Percentiles rank a stretch among this genome's conserved stretches.
Evolutionary conservation across 805 yeast species (phyloP).

Genomic region (Barnettozyma sp.): DNA sequence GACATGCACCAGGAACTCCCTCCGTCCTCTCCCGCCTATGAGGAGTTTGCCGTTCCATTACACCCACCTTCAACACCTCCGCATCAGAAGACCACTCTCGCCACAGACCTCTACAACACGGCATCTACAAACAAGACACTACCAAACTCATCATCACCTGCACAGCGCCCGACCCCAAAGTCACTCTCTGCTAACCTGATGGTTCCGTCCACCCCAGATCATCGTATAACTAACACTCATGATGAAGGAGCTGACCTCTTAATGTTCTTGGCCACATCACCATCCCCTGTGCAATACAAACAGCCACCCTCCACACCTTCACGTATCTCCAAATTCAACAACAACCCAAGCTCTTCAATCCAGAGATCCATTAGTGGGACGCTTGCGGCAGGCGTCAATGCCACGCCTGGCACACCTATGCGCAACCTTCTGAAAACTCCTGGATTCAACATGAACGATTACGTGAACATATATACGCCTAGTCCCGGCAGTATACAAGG

Average conservation of each 20-base stretch:
- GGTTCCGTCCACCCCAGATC: conserved; percentile 22
- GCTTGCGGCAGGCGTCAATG: background rate
- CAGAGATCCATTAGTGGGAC: conserved; percentile 11
- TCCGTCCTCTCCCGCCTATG: conserved; percentile 25
- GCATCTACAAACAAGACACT: conserved; percentile 25
- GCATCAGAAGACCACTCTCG: conserved; percentile 20
- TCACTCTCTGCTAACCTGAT: conserved; percentile 9
- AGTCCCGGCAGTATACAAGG: conserved; percentile 38
- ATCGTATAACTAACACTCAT: conserved; percentile 11
- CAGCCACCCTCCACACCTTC: conserved; percentile 23
- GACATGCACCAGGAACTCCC: conserved; percentile 16
- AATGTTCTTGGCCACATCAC: conserved; percentile 79
- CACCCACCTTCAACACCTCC: conserved; percentile 25
- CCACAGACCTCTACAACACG: conserved; percentile 22
- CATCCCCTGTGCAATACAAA: conserved; percentile 42
- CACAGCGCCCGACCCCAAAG: conserved; percentile 1
- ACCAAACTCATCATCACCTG: conserved; percentile 20
- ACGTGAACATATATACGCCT: conserved; percentile 72
- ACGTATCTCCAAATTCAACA: conserved; percentile 7
- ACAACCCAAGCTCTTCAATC: conserved; percentile 11
- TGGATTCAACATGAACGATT: conserved; percentile 77
- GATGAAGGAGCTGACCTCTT: conserved; percentile 78
- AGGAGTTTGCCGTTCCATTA: conserved; percentile 14
- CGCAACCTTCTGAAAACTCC: conserved; percentile 39
- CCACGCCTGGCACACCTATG: conserved; percentile 26